These are phyloP conservation scores for Brasilioporus rufonigricans DNA, from an alignment of 768 basidiomycete genomes.

Conservation along the genomic window DNA sequence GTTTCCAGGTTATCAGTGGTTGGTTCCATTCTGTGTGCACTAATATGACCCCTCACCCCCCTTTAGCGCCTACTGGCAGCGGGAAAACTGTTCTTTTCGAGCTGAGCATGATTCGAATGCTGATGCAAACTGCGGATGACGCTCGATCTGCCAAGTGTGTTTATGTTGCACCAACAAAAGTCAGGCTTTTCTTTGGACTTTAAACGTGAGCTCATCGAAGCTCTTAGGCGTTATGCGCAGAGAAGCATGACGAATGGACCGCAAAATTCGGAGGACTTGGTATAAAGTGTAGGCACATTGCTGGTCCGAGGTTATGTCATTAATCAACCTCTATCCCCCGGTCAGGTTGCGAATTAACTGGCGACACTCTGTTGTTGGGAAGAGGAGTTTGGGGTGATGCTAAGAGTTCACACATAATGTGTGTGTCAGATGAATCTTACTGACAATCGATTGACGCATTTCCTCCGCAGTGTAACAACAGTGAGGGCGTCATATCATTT, in stretches of 20 bases:
- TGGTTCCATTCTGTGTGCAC: slow-evolving; percentile 11
- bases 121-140: slow-evolving; percentile 41
- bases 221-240: slow-evolving; percentile 78
- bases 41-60: slow-evolving; percentile 3
- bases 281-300: slow-evolving; percentile 57
- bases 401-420: slow-evolving; percentile 79
- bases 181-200: slow-evolving; percentile 21
- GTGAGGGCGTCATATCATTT: slow-evolving; percentile 37
- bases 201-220: not conserved
- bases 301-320: not conserved
- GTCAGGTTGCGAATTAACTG: slow-evolving; percentile 86
- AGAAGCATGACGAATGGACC: slow-evolving; percentile 82
- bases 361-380: slow-evolving; percentile 76
- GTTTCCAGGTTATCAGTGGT: slow-evolving; percentile 69
- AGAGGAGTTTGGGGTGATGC: slow-evolving; percentile 71
- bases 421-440: slow-evolving; percentile 19
- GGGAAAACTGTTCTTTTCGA: slow-evolving; percentile 98
- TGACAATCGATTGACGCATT: slow-evolving; percentile 1
- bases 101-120: slow-evolving; percentile 77
- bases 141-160: slow-evolving; percentile 60
- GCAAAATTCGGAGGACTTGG: slow-evolving; percentile 75
- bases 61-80: slow-evolving; percentile 87
- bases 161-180: slow-evolving; percentile 94
- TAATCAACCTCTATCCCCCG: not conserved
- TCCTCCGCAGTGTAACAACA: slow-evolving; percentile 63